Percentiles rank a stretch among this genome's conserved stretches.
Conservation (phyloP, 2,329 filamentous ascomycete genomes). For the Fusarium nygamai region DNA sequence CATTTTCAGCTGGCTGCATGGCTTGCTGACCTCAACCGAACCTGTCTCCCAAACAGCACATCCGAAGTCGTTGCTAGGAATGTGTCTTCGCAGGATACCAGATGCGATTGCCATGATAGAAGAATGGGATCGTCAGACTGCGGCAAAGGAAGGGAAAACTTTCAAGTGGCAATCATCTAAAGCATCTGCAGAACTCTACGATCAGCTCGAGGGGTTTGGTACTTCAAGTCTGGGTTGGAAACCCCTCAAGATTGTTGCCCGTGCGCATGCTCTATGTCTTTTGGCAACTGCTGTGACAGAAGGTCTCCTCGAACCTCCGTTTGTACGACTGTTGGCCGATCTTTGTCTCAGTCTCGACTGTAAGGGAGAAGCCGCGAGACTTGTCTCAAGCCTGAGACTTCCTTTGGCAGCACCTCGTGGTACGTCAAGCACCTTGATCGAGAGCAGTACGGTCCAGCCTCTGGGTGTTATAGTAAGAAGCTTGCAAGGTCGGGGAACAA, state of each 20-base stretch:
- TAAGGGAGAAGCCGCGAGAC: constrained; percentile 42
- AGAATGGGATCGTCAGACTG: constrained; percentile 44
- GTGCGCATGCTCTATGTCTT: constrained; percentile 46
- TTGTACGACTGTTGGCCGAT: constrained; percentile 42
- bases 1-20: constrained; percentile 46
- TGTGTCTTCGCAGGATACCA: constrained; percentile 50
- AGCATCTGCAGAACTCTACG: constrained; percentile 47
- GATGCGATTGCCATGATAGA: constrained; percentile 47
- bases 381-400: constrained; percentile 33
- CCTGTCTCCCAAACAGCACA: constrained; percentile 29
- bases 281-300: constrained; percentile 45
- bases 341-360: constrained; percentile 44
- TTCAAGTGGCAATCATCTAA: constrained; percentile 43
- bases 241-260: constrained; percentile 47
- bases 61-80: constrained; percentile 48
- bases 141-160: constrained; percentile 34
- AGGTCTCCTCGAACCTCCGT: constrained; percentile 44
- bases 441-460: constrained; percentile 34
- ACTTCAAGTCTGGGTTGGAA: constrained; percentile 45
- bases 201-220: constrained; percentile 49
- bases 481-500: constrained; percentile 1
- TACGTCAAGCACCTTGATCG: constrained; percentile 21
- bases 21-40: constrained; percentile 45
- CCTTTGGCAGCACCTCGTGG: constrained; percentile 28
- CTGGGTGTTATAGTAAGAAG: constrained; percentile 33